Conservation (phyloP, 495 filamentous ascomycete species). For the Thermothielavioides terrestris region DNA sequence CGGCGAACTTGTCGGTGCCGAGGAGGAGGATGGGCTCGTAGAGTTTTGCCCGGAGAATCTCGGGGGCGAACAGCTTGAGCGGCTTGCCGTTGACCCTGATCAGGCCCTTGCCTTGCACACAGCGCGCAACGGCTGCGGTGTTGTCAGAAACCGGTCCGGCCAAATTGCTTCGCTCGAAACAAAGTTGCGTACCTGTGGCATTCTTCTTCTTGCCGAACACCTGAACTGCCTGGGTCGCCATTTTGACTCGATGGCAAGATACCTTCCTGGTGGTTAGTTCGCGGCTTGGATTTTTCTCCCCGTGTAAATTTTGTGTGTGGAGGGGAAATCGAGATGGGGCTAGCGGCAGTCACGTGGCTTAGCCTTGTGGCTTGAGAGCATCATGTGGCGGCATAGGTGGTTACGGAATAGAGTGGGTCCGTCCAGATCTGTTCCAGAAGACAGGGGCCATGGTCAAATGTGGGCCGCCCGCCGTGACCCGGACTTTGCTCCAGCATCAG, state of each 20-base stretch:
- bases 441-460: no score
- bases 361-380: slow-evolving; percentile 2
- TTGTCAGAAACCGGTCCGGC: slow-evolving; percentile 8
- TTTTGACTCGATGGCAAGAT: slow-evolving; percentile 28
- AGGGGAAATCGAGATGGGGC: slow-evolving; percentile 30
- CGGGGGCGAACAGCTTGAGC: slow-evolving; percentile 83
- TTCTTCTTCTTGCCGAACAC: slow-evolving; percentile 38
- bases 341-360: slow-evolving; percentile 26
- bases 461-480: neutral
- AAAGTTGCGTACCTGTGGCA: slow-evolving; percentile 28
- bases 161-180: neutral
- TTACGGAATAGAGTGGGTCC: neutral
- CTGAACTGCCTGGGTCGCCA: slow-evolving; percentile 32
- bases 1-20: slow-evolving; percentile 83
- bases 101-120: slow-evolving; percentile 52
- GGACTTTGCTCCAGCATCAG: neutral
- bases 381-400: slow-evolving; percentile 8
- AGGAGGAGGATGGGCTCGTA: slow-evolving; percentile 97
- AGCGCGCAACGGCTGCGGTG: slow-evolving; percentile 29
- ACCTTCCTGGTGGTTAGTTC: slow-evolving; percentile 27
- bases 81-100: slow-evolving; percentile 98
- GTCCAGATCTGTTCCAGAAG: no score
- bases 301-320: slow-evolving; percentile 30
- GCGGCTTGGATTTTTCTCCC: slow-evolving; percentile 24
- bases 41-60: slow-evolving; percentile 92